These are phyloP conservation scores for Monilinia polystroma DNA, from an alignment of 2,329 filamentous ascomycete genomes.

Conservation along the genomic window DNA sequence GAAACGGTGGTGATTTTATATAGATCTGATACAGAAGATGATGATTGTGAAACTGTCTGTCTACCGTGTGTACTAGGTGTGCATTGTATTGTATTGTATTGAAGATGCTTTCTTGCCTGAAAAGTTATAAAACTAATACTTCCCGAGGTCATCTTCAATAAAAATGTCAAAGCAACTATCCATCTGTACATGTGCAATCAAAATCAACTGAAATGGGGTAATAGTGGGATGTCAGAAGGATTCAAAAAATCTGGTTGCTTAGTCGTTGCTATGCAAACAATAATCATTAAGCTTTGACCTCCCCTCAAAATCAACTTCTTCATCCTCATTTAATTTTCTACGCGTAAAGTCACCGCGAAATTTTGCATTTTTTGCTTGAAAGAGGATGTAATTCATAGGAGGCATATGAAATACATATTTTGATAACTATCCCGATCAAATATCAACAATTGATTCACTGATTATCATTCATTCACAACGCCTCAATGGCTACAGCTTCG, in stretches of 20 bases:
- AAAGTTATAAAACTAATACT: too few relatives aligned
- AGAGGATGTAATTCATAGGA: slow-evolving; percentile 31
- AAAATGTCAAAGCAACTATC: neutral
- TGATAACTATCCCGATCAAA: slow-evolving; percentile 23
- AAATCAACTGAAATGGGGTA: neutral
- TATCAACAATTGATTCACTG: slow-evolving; percentile 14
- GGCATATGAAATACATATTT: slow-evolving; percentile 27
- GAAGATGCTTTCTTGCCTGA: too few relatives aligned
- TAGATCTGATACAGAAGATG: neutral
- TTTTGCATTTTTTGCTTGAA: slow-evolving; percentile 26
- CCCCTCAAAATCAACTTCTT: slow-evolving; percentile 1
- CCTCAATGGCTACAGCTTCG: slow-evolving; percentile 52
- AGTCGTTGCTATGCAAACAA: neutral
- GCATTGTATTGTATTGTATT: too few relatives aligned
- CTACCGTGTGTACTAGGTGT: too few relatives aligned
- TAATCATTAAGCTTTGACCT: neutral
- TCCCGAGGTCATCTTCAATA: neutral
- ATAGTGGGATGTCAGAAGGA: neutral
- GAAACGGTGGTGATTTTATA: neutral
- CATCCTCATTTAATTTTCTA: neutral
- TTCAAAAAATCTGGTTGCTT: neutral
- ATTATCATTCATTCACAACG: neutral
- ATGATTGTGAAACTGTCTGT: neutral
- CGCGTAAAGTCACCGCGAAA: slow-evolving; percentile 32
- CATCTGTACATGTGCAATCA: neutral